Evolutionary conservation across 2,329 filamentous ascomycete species (phyloP).

Genomic region (Xylariales sp.): DNA sequence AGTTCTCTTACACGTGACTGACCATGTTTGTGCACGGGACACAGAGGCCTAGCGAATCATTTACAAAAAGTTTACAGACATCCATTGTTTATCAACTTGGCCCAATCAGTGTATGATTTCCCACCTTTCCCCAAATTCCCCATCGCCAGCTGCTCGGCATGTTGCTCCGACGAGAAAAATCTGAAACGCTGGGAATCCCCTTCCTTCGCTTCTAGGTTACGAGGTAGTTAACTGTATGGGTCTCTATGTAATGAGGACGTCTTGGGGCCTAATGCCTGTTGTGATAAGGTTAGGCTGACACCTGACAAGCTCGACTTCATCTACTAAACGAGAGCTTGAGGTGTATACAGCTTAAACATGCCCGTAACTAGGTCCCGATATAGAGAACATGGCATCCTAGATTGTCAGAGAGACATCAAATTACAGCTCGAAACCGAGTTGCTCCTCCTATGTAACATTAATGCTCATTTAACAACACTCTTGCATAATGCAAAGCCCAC

Average conservation of each 20-base stretch:
- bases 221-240: neutral
- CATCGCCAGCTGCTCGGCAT: conserved; percentile 13
- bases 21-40: neutral
- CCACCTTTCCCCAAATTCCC: conserved; percentile 18
- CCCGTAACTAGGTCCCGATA: neutral
- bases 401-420: conserved; percentile 5
- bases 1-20: conserved; percentile 27
- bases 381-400: neutral
- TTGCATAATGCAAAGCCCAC: conserved; percentile 20
- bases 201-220: conserved; percentile 15
- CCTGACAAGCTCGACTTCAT: neutral
- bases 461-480: conserved; percentile 35
- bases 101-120: conserved; percentile 14
- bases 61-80: neutral
- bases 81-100: conserved; percentile 9
- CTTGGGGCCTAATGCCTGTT: too few species aligned
- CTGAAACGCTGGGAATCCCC: conserved; percentile 30
- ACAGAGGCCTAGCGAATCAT: conserved; percentile 3
- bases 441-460: conserved; percentile 30
- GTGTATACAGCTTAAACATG: neutral
- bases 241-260: neutral
- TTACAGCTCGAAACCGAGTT: conserved; percentile 6
- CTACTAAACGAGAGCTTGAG: neutral
- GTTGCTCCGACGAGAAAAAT: conserved; percentile 12
- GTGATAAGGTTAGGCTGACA: neutral